Evolutionary conservation across 2,329 filamentous ascomycete species (phyloP), one percentile per base, ranked within the genome.

Genomic region (Sclerotinia subarctica): DNA sequence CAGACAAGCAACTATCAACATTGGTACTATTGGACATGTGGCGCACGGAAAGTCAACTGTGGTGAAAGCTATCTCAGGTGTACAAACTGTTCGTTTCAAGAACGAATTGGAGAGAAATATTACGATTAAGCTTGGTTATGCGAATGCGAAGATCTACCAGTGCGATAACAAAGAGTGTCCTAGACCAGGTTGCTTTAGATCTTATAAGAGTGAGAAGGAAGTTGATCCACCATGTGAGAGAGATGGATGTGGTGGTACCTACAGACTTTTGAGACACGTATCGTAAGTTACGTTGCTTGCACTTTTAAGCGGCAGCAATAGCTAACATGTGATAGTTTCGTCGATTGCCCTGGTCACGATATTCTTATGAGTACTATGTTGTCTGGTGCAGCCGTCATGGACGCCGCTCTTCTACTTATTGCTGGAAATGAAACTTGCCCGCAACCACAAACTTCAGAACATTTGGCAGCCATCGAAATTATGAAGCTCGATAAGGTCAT

Each of bases 321-420:
- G 72, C 76, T 79, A 68, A 79, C 69, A 35, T 70, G 46, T 70
- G 7, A 65, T 73, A 94, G 92, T 21, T 99, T 98, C 80, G 95
- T 98, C 74, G 95, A 98, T 81, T 98, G 95, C 85, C 95, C 95
- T 68, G 95, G 95, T 81, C 95, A 99, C 92, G 95, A 99, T 83
- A 99, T 99, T 93, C 94, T 99, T 80, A 99, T 99, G 95, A 98
- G 94, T 82, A 99, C 95, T 76, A 99, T 99, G 95, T 90, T 99
- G 85, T 99, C 95, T 78, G 95, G 95, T 78, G 95, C 95, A 76
- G 95, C 95, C 72, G 95, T 99, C 86, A 99, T 99, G 95, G 95
- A 99, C 82, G 95, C 95, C 73, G 95, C 95, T 24, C 87, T 99
- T 70, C 88, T 99, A 67, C 86, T 99, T 66, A 97, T 99, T 79